Evolutionary conservation across 2,329 filamentous ascomycete genomes (phyloP).

Genomic region (Leptographium radiaticola): DNA sequence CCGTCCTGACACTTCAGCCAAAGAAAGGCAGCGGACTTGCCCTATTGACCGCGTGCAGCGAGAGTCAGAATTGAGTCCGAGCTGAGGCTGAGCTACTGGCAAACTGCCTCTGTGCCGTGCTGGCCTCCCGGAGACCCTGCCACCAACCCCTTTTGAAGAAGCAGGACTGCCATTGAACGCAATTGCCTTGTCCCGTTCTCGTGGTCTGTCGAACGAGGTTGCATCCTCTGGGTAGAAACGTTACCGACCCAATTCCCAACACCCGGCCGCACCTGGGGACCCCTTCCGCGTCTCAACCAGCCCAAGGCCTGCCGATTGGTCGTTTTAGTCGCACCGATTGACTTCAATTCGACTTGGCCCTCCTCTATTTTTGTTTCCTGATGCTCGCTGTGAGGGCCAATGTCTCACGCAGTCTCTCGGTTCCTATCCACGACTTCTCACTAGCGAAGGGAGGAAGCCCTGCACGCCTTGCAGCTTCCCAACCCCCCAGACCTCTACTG

Average conservation of each 20-base stretch:
- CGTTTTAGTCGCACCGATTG: neutral
- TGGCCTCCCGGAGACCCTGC: no score
- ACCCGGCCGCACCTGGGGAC: neutral
- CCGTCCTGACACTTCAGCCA: no score
- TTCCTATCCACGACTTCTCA: neutral
- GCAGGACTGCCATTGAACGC: no score
- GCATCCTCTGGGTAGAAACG: neutral
- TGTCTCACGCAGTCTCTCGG: neutral
- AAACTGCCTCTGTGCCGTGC: no score
- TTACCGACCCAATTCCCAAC: neutral
- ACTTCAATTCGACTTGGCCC: neutral
- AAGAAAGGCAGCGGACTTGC: no score
- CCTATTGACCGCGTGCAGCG: no score
- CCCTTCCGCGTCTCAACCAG: no score
- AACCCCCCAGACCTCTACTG: neutral
- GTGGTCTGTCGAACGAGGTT: neutral
- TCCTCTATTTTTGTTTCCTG: neutral
- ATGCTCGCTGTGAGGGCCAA: neutral
- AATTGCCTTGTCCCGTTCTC: no score
- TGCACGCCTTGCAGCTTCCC: neutral
- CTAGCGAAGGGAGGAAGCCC: neutral
- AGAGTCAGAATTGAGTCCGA: no score
- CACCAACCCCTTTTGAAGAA: no score
- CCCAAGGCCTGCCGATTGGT: neutral
- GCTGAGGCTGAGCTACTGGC: no score